Conservation (phyloP, 768 basidiomycete genomes). For the Lactarius evosmus region DNA sequence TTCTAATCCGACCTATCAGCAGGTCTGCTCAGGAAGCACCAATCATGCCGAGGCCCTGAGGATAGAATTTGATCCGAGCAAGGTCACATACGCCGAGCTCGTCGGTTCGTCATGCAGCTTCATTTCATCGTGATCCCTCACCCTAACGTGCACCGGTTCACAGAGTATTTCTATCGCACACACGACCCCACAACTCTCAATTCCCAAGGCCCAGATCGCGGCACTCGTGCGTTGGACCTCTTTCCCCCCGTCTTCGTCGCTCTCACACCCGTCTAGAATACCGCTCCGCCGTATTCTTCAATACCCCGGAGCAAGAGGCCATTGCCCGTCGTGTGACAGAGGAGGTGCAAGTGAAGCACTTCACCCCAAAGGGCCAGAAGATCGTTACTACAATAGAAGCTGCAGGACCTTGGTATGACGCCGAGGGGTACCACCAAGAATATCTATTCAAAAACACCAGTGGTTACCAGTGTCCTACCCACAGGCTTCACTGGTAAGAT, state of each 20-base stretch:
- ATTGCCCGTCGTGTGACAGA: slow-evolving; percentile 75
- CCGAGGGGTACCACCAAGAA: slow-evolving; percentile 81
- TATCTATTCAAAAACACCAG: slow-evolving; percentile 79
- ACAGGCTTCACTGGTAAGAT: slow-evolving; percentile 74
- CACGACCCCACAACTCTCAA: slow-evolving; percentile 89
- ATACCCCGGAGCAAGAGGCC: slow-evolving; percentile 64
- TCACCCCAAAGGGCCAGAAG: slow-evolving; percentile 60
- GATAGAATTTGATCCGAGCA: slow-evolving; percentile 79
- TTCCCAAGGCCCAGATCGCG: slow-evolving; percentile 71
- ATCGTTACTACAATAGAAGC: slow-evolving; percentile 76
- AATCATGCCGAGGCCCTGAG: slow-evolving; percentile 86
- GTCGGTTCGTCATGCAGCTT: slow-evolving; percentile 57
- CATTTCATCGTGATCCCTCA: not conserved
- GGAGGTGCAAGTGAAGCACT: slow-evolving; percentile 83
- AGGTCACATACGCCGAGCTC: slow-evolving; percentile 79
- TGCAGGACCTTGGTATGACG: slow-evolving; percentile 77
- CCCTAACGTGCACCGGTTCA: not conserved
- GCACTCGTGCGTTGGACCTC: slow-evolving; percentile 60
- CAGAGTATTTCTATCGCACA: slow-evolving; percentile 92
- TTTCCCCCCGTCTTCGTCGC: not conserved
- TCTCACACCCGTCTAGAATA: slow-evolving; percentile 56
- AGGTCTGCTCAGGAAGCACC: slow-evolving; percentile 78
- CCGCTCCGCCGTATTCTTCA: slow-evolving; percentile 87
- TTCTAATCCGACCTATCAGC: slow-evolving; percentile 59
- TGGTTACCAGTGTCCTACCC: slow-evolving; percentile 92